Base-by-base conservation (phyloP, 2,329 filamentous ascomycete genomes). In the Aspergillus sp. region DNA sequence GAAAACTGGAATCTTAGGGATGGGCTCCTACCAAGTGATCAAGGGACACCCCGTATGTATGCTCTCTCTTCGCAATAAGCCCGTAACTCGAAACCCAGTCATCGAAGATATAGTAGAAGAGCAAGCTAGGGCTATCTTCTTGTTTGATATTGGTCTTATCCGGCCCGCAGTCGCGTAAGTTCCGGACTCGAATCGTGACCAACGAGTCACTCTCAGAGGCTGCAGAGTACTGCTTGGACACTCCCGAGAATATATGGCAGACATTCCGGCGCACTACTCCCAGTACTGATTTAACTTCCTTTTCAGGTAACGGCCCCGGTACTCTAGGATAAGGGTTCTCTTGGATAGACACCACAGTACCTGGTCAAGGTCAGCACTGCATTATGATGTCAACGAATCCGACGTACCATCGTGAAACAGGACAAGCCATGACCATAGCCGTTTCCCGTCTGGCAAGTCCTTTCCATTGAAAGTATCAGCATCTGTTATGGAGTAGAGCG, bases 371-470 rank as follows among this genome's bases (percentile, higher is more conserved):
- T 54, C 8, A 58, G 48, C n/a, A 39, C 30, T 29, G 9, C 4
- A 8, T 3, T 40, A 43, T 8, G 4, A 26, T 4, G 8, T 29
- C 19, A 43, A 12, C 19, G 26, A 9, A 12, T 12, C 9, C 29
- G 19, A 56, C 70, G 5, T 69, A 77, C 77, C 73, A 57, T 88
- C 83, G 53, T 81, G 73, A 52, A 80, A 85, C 6, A 88, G 64
- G 3, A 85, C 68, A 4, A 88, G 71, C 85, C 85, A 89, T 19
- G 81, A 82, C 83, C 83, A 89, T 5, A 82, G 64, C 27, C 80
- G 65, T 50, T 70, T 75, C 28, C 75, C 76, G 42, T 73, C 65
- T 4, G 75, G 76, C 6, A 73, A 50, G 32, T 57, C 60, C 36
- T 52, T 55, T 4, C 56, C 59, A 43, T 65, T 61, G 3, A 51